Percentiles rank a stretch among this genome's conserved stretches.
These are phyloP conservation scores for Talaromyces marneffei DNA, from an alignment of 2,329 filamentous ascomycete genomes.

Conservation along the genomic window DNA sequence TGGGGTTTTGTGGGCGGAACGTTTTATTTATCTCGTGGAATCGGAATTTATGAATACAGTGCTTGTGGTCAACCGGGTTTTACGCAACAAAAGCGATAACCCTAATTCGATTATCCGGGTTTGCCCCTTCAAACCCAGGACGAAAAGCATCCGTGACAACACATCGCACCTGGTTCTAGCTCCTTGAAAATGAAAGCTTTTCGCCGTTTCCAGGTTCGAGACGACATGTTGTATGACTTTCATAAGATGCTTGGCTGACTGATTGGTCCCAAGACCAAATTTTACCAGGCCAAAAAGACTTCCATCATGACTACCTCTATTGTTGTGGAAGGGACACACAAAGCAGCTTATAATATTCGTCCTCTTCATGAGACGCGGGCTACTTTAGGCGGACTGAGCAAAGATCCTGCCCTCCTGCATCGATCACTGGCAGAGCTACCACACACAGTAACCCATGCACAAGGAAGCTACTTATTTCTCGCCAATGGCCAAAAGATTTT, in stretches of 20 bases:
- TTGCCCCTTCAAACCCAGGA: background rate
- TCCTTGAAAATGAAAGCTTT: background rate
- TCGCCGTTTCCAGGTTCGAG: background rate
- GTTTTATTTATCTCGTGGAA: background rate
- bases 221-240: background rate
- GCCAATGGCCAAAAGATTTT: constrained; percentile 56
- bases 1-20: too few species aligned
- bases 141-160: background rate
- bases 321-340: background rate
- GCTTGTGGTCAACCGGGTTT: too few species aligned
- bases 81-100: background rate
- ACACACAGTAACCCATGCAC: background rate
- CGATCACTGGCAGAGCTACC: background rate
- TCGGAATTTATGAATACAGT: background rate
- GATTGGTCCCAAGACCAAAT: background rate
- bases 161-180: background rate
- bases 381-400: background rate
- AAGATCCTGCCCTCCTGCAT: constrained; percentile 2
- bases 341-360: background rate
- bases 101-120: background rate
- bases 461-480: constrained; percentile 48
- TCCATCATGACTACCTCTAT: background rate
- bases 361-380: background rate
- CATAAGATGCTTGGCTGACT: background rate
- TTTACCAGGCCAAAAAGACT: background rate